phyloP scores from a whole-genome alignment of 2,329 filamentous ascomycete species.

The Aspergillus sp. region DNA sequence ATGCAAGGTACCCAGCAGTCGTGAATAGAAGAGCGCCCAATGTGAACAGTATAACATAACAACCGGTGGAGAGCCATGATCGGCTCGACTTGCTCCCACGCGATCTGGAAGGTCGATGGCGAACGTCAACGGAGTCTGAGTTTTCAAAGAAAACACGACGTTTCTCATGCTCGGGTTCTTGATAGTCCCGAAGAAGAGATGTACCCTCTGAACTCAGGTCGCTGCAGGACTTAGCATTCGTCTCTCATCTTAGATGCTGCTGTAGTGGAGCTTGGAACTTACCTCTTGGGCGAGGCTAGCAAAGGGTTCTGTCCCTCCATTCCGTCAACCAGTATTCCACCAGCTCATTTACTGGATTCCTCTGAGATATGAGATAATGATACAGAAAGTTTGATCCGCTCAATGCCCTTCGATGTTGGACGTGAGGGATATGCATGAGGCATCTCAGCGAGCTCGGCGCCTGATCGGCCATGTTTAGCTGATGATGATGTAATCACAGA shows the following conservation, averaged over 20 bases:
- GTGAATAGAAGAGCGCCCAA: conserved; percentile 1
- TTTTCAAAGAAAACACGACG: neutral
- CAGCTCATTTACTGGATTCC: neutral
- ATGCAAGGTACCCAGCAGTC: conserved; percentile 1
- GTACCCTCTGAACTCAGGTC: conserved; percentile 7
- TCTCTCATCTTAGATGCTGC: neutral
- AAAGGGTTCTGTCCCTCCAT: conserved; percentile 8
- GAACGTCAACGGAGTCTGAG: neutral
- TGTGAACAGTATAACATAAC: conserved; percentile 8
- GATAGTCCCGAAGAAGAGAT: conserved; percentile 6
- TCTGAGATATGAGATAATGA: neutral
- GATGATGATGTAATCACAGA: too few relatives aligned
- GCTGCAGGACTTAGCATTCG: conserved; percentile 4
- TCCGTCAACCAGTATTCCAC: neutral
- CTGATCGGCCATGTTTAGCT: too few relatives aligned
- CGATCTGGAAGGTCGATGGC: neutral
- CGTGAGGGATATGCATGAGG: too few relatives aligned
- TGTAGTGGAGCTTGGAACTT: neutral
- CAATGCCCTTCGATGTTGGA: neutral
- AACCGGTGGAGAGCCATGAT: conserved; percentile 7
- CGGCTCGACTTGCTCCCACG: neutral
- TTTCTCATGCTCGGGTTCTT: conserved; percentile 10
- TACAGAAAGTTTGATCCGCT: neutral
- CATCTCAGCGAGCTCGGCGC: too few relatives aligned
- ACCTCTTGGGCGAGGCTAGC: conserved; percentile 14